Base-by-base conservation (phyloP, 805 yeast genomes). In the Pichia gijzeniarum region DNA sequence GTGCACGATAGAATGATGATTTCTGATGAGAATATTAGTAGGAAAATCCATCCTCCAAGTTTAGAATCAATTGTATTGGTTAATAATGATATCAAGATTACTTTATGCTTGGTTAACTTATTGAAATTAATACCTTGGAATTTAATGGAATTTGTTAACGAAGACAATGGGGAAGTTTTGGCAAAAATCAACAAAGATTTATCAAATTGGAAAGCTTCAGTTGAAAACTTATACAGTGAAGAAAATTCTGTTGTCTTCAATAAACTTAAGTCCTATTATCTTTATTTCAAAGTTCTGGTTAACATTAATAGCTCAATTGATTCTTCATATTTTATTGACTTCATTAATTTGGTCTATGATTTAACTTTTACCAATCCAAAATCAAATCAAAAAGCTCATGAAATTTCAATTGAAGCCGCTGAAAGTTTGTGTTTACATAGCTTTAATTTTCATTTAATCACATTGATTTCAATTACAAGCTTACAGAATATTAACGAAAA, bases 41-140 rank as follows among this genome's bases (percentile, higher is more conserved):
- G 8, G 5, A 16, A 32, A 5, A 32, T n/a, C 5, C 4, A 47
- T 13, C 69, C 73, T 18, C 61, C 64, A 31, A 56, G 64, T 35
- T 52, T 71, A 28, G 66, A 62, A 18, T 59, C 65, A 7, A 59
- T 70, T 8, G 44, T 58, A 19, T 57, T 64, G 22, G 56, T 67
- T 17, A 61, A 64, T 47, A 52, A 56, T 33, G 69, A 67, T 49
- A 53, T 71, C 32, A 56, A 54, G 12, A 59, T 60, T 20, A 64
- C 70, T 10, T 36, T 65, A 19, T 54, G 61, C 7, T 54, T 70
- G 25, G 55, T 62, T 35, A 56, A 63, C 18, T 49, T 71, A 34
- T 51, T 69, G 20, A 47, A 61, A 22, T 40, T 57, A 18, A 53
- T 69, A 25, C 70, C 70, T 4, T 44, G 40, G 35, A 53, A 63